A percentile compares a stretch with the other conserved stretches of the same genome.
Evolutionary conservation across 2,329 filamentous ascomycete genomes (phyloP).

Genomic region (Pseudocercospora cruenta): DNA sequence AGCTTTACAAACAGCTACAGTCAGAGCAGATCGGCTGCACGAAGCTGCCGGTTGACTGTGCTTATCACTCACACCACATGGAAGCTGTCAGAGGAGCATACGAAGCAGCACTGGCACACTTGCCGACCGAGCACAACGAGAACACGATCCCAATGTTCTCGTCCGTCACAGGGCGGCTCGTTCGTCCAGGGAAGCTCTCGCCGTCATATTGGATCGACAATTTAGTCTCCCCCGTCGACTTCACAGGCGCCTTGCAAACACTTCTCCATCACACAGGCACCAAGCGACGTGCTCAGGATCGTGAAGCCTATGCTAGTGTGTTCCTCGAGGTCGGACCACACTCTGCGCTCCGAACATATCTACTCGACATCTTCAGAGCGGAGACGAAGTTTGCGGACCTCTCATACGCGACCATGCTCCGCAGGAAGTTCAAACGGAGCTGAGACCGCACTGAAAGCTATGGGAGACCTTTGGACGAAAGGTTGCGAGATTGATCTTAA

Average conservation of each 20-base stretch:
- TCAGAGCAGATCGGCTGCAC: constrained; percentile 44
- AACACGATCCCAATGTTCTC: constrained; percentile 9
- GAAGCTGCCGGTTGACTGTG: constrained; percentile 46
- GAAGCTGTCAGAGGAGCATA: constrained; percentile 8
- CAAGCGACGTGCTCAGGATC: constrained; percentile 2
- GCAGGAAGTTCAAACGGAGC: neutral
- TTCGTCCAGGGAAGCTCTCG: neutral
- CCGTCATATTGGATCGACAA: constrained; percentile 20
- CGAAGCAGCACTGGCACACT: constrained; percentile 3
- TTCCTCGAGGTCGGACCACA: constrained; percentile 23
- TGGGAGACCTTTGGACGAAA: constrained; percentile 11
- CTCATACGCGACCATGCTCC: constrained; percentile 8
- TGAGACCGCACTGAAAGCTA: constrained; percentile 4
- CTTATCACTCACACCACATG: constrained; percentile 50
- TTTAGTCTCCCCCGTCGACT: constrained; percentile 18
- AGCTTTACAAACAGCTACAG: constrained; percentile 38
- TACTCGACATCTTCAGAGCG: constrained; percentile 14
- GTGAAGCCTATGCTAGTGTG: constrained; percentile 6
- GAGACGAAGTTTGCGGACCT: neutral
- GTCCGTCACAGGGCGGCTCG: constrained; percentile 6
- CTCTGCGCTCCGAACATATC: constrained; percentile 3
- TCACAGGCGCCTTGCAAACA: constrained; percentile 15
- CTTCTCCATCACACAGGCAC: neutral
- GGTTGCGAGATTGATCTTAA: constrained; percentile 10
- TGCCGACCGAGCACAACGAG: constrained; percentile 5